Conservation (phyloP, 306 rosid genomes). For the Glycyrrhiza uralensis region DNA sequence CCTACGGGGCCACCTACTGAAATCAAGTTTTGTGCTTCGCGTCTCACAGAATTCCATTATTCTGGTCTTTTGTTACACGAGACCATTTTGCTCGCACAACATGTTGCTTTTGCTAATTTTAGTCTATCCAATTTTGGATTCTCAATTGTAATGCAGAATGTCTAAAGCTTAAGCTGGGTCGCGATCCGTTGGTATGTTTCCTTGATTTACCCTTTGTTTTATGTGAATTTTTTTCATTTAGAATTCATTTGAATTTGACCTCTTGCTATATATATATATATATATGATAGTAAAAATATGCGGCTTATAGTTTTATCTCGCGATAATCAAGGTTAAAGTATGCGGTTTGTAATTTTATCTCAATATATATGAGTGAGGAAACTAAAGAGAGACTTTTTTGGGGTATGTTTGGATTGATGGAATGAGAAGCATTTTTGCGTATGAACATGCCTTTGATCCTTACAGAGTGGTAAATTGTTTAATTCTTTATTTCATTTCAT, state of each 20-base stretch:
- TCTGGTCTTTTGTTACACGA: not conserved
- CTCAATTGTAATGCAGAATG: not conserved
- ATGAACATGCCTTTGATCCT: not conserved
- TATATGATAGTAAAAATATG: too few species aligned
- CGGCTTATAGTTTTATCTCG: not conserved
- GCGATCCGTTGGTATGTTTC: not conserved
- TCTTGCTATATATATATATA: too few species aligned
- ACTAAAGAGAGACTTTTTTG: not conserved
- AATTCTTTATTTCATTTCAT: not conserved
- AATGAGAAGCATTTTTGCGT: not conserved
- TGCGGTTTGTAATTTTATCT: too few species aligned
- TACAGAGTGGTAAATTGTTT: not conserved
- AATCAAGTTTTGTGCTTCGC: not conserved
- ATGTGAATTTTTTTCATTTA: too few species aligned
- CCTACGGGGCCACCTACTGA: not conserved
- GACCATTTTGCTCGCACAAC: not conserved
- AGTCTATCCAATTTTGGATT: fast-evolving
- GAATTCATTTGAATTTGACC: too few species aligned
- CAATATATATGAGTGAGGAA: not conserved
- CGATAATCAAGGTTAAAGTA: too few species aligned
- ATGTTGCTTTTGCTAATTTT: not conserved
- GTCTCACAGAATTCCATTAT: not conserved
- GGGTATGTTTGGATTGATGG: too few species aligned
- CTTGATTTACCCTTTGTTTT: not conserved
- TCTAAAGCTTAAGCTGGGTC: not conserved